These are phyloP conservation scores for Coemansia umbellata DNA, from an alignment of 192 early-diverging fungal species.

Conservation along the genomic window DNA sequence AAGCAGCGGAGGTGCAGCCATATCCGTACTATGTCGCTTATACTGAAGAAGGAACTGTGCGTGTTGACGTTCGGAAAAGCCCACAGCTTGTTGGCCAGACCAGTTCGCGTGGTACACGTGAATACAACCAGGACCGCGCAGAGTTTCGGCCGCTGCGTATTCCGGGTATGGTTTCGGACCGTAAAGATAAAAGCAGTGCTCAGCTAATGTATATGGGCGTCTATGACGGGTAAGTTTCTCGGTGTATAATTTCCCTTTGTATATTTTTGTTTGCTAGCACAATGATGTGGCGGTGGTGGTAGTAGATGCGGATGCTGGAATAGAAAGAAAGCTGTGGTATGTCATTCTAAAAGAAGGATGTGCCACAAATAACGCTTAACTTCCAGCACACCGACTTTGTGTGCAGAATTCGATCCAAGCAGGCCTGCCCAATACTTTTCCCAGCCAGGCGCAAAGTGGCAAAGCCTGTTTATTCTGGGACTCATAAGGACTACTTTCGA, in stretches of 20 bases:
- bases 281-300: neutral
- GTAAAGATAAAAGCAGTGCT: constrained; percentile 39
- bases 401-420: too few relatives aligned
- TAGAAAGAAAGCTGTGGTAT: neutral
- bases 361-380: too few relatives aligned
- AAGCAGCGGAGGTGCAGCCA: neutral
- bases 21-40: constrained; percentile 48
- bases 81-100: constrained; percentile 40
- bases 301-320: neutral
- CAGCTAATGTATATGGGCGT: constrained; percentile 47
- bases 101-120: constrained; percentile 40
- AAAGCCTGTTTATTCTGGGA: neutral
- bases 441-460: neutral
- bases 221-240: constrained; percentile 46
- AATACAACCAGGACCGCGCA: constrained; percentile 47
- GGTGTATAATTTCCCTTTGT: neutral
- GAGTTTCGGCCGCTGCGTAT: constrained; percentile 49
- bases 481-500: too few relatives aligned
- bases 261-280: too few relatives aligned
- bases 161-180: constrained; percentile 45
- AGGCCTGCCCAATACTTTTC: too few relatives aligned
- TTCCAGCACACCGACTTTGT: too few relatives aligned
- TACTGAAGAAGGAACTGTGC: constrained; percentile 43
- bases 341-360: too few relatives aligned
- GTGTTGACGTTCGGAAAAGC: constrained; percentile 49